Percentiles rank a stretch among this genome's conserved stretches.
Conservation (phyloP, 805 yeast genomes). For the Nakazawaea pomicola region DNA sequence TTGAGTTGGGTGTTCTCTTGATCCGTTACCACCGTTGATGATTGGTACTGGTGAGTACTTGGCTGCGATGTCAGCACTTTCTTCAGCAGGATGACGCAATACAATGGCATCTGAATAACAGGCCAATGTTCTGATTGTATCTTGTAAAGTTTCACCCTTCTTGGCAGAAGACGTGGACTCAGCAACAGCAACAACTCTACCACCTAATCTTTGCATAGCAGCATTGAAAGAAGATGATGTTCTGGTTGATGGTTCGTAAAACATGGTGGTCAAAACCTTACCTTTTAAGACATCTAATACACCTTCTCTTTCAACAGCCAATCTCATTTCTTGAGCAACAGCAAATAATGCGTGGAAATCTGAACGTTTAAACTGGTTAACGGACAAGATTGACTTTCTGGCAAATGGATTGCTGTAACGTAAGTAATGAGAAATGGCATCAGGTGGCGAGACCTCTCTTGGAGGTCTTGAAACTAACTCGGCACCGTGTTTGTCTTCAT, state of each 20-base stretch:
- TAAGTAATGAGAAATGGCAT: slow-evolving; percentile 73
- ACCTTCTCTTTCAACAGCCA: slow-evolving; percentile 95
- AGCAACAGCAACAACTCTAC: slow-evolving; percentile 86
- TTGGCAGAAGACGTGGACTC: slow-evolving; percentile 89
- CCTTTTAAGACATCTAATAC: slow-evolving; percentile 88
- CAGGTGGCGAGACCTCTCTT: slow-evolving; percentile 66
- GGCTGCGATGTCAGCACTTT: slow-evolving; percentile 90
- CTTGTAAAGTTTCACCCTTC: slow-evolving; percentile 98
- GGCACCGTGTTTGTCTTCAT: slow-evolving; percentile 52
- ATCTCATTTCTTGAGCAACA: slow-evolving; percentile 96
- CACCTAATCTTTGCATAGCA: slow-evolving; percentile 99
- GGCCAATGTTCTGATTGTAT: slow-evolving; percentile 90
- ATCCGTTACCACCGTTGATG: slow-evolving; percentile 96
- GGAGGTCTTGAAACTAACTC: slow-evolving; percentile 74
- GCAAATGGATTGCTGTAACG: slow-evolving; percentile 86
- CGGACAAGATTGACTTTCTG: slow-evolving; percentile 83
- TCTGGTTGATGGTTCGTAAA: slow-evolving; percentile 98
- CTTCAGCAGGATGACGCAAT: slow-evolving; percentile 92
- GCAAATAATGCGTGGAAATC: slow-evolving; percentile 91
- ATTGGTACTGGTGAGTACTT: slow-evolving; percentile 96
- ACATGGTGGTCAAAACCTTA: slow-evolving; percentile 87
- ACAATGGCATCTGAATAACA: slow-evolving; percentile 97
- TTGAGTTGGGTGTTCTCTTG: slow-evolving; percentile 98
- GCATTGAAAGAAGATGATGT: slow-evolving; percentile 96
- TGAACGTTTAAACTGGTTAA: slow-evolving; percentile 78